These are phyloP conservation scores for Penicillium sp. DNA, from an alignment of 2,329 filamentous ascomycete species.

Conservation along the genomic window DNA sequence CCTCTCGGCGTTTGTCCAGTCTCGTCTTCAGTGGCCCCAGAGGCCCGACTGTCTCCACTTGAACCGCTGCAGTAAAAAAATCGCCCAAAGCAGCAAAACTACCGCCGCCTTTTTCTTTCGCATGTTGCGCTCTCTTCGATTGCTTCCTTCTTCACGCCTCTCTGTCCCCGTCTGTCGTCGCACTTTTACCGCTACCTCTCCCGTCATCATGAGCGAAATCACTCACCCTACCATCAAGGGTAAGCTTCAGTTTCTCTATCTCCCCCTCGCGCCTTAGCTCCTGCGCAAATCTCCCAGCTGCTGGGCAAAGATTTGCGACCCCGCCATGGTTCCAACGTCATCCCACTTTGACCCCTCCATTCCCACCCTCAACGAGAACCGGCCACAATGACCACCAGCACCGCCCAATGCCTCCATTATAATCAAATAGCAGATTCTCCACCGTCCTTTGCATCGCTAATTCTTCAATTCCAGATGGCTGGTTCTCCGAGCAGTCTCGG, in stretches of 20 bases:
- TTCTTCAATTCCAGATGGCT: slow-evolving; percentile 73
- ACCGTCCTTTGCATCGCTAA: not conserved
- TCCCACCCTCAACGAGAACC: not conserved
- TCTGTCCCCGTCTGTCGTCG: slow-evolving; percentile 20
- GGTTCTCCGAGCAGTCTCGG: slow-evolving; percentile 98
- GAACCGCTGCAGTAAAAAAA: slow-evolving; percentile 22
- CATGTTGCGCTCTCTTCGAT: slow-evolving; percentile 26
- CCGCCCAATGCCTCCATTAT: slow-evolving; percentile 5
- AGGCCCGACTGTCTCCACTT: slow-evolving; percentile 23
- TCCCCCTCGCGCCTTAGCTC: not conserved
- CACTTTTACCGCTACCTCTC: slow-evolving; percentile 26
- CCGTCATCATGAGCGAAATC: slow-evolving; percentile 67
- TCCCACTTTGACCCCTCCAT: slow-evolving; percentile 19
- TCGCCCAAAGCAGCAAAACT: slow-evolving; percentile 32
- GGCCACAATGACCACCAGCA: slow-evolving; percentile 7
- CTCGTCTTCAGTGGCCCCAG: slow-evolving; percentile 9
- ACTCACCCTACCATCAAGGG: slow-evolving; percentile 77
- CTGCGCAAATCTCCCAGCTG: not conserved
- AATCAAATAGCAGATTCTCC: not conserved
- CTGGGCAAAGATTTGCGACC: slow-evolving; percentile 10
- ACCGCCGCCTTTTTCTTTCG: slow-evolving; percentile 31
- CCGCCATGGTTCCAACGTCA: slow-evolving; percentile 21
- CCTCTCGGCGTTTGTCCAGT: not conserved
- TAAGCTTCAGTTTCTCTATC: slow-evolving; percentile 43
- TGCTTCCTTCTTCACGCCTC: slow-evolving; percentile 25